phyloP scores from a whole-genome alignment of 768 basidiomycete genomes.

The Lactarius vividus region DNA sequence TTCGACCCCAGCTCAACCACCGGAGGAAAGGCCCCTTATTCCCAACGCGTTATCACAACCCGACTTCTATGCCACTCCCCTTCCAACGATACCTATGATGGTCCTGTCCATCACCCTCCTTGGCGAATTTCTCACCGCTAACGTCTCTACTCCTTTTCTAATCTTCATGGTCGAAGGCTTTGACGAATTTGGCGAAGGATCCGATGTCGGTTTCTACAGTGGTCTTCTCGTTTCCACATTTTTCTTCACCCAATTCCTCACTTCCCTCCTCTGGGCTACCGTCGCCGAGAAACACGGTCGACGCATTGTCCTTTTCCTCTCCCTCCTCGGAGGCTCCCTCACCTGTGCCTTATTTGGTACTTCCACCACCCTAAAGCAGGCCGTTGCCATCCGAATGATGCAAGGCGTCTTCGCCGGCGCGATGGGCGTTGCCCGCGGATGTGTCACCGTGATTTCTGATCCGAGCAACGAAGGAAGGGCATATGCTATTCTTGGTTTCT shows the following conservation, averaged over 20 bases:
- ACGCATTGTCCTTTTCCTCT: slow-evolving; percentile 78
- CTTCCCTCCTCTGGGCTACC: slow-evolving; percentile 95
- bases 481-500: slow-evolving; percentile 91
- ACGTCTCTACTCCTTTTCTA: slow-evolving; percentile 88
- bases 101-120: slow-evolving; percentile 94
- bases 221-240: slow-evolving; percentile 83
- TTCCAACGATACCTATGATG: slow-evolving; percentile 84
- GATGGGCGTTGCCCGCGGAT: slow-evolving; percentile 91
- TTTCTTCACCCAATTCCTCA: slow-evolving; percentile 95
- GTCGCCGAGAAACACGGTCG: slow-evolving; percentile 89
- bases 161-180: slow-evolving; percentile 95
- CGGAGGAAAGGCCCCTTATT: slow-evolving; percentile 54
- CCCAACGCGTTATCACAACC: slow-evolving; percentile 65
- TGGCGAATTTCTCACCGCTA: slow-evolving; percentile 92
- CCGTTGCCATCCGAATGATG: slow-evolving; percentile 79
- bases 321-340: slow-evolving; percentile 80
- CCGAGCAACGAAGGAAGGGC: slow-evolving; percentile 90
- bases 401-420: slow-evolving; percentile 94
- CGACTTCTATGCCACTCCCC: slow-evolving; percentile 73
- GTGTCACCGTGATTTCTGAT: slow-evolving; percentile 85
- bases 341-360: slow-evolving; percentile 80
- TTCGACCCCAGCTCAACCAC: slow-evolving; percentile 7
- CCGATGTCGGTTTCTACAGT: slow-evolving; percentile 86
- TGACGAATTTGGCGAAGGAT: slow-evolving; percentile 68
- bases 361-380: slow-evolving; percentile 69